Percentiles rank a stretch among this genome's conserved stretches.
phyloP scores from a whole-genome alignment of 2,329 filamentous ascomycete species.

The Cladobotryum mycophilum region DNA sequence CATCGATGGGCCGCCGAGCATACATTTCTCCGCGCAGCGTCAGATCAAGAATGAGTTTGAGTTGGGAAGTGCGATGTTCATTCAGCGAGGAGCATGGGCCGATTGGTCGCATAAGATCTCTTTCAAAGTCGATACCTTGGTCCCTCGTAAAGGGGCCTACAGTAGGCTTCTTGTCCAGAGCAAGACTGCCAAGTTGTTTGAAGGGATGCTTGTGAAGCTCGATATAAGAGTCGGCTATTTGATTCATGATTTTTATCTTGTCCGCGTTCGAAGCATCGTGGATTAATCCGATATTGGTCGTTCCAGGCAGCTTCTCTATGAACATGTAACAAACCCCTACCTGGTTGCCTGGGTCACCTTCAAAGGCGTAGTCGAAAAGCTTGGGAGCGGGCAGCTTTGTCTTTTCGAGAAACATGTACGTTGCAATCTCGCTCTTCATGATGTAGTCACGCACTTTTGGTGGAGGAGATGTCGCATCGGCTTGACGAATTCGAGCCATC shows the following conservation, averaged over 20 bases:
- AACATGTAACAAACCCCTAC: conserved; percentile 36
- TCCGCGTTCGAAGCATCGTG: conserved; percentile 23
- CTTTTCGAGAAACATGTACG: conserved; percentile 32
- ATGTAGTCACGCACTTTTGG: conserved; percentile 27
- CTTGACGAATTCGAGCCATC: conserved; percentile 36
- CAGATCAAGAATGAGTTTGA: conserved; percentile 31
- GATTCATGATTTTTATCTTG: conserved; percentile 28
- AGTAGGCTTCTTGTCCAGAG: conserved; percentile 18
- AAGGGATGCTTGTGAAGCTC: conserved; percentile 34
- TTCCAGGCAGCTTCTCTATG: conserved; percentile 36
- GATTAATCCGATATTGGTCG: conserved; percentile 29
- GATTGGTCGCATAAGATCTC: conserved; percentile 21
- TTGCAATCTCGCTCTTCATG: conserved; percentile 35
- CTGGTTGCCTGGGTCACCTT: conserved; percentile 20
- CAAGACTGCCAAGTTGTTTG: conserved; percentile 29
- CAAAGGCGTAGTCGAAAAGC: conserved; percentile 31
- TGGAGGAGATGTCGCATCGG: conserved; percentile 35
- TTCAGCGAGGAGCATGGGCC: conserved; percentile 30
- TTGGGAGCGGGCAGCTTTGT: conserved; percentile 31
- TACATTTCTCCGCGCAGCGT: conserved; percentile 33
- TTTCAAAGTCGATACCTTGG: conserved; percentile 28
- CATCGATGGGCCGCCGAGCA: conserved; percentile 25
- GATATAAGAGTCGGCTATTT: conserved; percentile 33
- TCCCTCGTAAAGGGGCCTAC: conserved; percentile 33
- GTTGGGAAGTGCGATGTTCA: conserved; percentile 29